phyloP scores from a whole-genome alignment of 352 stramenopile species.

The Hyphochytrium catenoides region DNA sequence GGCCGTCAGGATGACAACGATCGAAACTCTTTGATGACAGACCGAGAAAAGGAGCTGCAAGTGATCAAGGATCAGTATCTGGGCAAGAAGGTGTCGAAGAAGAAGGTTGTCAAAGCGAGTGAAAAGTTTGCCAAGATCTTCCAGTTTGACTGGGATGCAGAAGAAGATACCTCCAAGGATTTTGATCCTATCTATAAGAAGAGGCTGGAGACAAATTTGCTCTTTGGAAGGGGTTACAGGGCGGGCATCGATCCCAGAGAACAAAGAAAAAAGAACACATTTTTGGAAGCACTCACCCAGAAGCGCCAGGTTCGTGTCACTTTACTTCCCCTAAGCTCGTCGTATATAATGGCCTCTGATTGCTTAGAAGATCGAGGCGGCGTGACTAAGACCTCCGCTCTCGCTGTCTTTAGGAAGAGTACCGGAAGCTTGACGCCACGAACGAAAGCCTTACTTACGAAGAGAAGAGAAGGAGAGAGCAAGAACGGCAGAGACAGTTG shows the following conservation, averaged over 20 bases:
- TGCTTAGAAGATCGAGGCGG: constrained; percentile 8
- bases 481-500: constrained; percentile 34
- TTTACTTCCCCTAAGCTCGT: too few species aligned
- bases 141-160: constrained; percentile 77
- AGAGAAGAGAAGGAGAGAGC: constrained; percentile 25
- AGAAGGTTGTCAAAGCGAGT: constrained; percentile 67
- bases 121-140: constrained; percentile 81
- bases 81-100: constrained; percentile 54
- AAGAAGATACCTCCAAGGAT: constrained; percentile 68
- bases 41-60: constrained; percentile 43
- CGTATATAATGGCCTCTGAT: constrained; percentile 5
- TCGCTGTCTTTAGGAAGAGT: constrained; percentile 27
- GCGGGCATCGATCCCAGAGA: constrained; percentile 76
- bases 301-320: constrained; percentile 63
- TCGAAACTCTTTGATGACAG: constrained; percentile 11
- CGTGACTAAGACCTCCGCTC: constrained; percentile 8
- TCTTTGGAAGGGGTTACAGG: constrained; percentile 73
- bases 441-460: constrained; percentile 29
- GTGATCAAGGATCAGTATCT: constrained; percentile 67
- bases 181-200: constrained; percentile 73
- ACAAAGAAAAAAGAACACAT: constrained; percentile 71
- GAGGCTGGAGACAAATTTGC: constrained; percentile 58
- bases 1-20: not conserved
- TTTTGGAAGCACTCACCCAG: constrained; percentile 51
- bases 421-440: constrained; percentile 29